Evolutionary conservation across 306 rosid genomes (phyloP).

Genomic region (Cicer yamashitae): DNA sequence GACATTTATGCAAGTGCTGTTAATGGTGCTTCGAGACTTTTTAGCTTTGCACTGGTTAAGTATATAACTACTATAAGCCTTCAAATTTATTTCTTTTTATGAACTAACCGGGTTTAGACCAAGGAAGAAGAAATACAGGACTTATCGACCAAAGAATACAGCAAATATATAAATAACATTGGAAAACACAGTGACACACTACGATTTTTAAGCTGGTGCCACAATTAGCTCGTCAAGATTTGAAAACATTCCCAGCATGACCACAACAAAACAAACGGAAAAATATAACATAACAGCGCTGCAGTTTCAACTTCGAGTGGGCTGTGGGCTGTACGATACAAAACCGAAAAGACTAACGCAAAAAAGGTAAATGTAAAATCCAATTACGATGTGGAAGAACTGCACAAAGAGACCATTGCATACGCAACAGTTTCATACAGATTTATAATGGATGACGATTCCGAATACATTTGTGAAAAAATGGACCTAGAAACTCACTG

Average conservation of each 20-base stretch:
- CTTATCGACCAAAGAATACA: not conserved
- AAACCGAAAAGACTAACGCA: not conserved
- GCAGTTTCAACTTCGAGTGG: not conserved
- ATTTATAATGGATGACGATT: conserved; percentile 54
- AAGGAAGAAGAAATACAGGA: not conserved
- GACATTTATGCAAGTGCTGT: too few relatives aligned
- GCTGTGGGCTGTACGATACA: not conserved
- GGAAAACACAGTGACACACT: not conserved
- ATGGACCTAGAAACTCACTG: conserved; percentile 47
- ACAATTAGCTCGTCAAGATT: not conserved
- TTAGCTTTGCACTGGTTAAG: too few relatives aligned
- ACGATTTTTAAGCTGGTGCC: not conserved
- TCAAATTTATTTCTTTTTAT: not conserved
- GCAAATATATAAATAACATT: not conserved
- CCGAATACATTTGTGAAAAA: conserved; percentile 52
- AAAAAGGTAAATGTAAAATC: not conserved
- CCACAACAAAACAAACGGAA: not conserved
- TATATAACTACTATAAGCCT: not conserved
- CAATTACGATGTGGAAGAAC: conserved; percentile 11
- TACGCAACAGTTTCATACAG: conserved; percentile 40
- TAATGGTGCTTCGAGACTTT: too few relatives aligned
- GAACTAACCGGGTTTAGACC: not conserved
- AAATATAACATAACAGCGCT: not conserved
- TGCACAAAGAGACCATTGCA: conserved; percentile 26
- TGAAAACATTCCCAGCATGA: not conserved